A percentile compares a stretch with the other conserved stretches of the same genome.
Evolutionary conservation across 2,329 filamentous ascomycete species (phyloP).

Genomic region (Trichoderma polysporum): DNA sequence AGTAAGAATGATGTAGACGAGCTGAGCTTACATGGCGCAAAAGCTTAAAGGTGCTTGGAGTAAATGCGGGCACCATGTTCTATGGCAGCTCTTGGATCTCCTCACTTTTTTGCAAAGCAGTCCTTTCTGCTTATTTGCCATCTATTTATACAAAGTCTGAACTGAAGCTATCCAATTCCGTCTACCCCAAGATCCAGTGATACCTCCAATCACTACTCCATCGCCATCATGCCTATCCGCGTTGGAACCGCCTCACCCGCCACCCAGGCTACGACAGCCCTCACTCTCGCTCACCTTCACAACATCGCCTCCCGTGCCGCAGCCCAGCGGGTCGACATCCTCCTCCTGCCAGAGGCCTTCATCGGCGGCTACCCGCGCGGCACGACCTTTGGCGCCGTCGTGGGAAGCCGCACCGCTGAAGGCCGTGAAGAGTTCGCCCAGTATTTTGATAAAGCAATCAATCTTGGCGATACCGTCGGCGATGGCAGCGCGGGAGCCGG

Average conservation of each 20-base stretch:
- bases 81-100: not conserved
- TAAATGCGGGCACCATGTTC: not conserved
- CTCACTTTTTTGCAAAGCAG: not conserved
- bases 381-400: slow-evolving; percentile 69
- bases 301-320: slow-evolving; percentile 64
- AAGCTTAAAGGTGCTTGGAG: not conserved
- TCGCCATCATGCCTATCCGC: slow-evolving; percentile 41
- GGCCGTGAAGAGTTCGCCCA: slow-evolving; percentile 79
- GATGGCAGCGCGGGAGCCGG: slow-evolving; percentile 62
- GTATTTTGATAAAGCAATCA: slow-evolving; percentile 77
- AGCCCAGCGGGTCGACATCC: slow-evolving; percentile 56
- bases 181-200: not conserved
- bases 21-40: slow-evolving; percentile 13
- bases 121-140: not conserved
- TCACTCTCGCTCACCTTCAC: slow-evolving; percentile 67
- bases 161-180: not conserved
- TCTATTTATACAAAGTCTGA: not conserved
- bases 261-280: slow-evolving; percentile 48
- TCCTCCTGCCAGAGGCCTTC: slow-evolving; percentile 90
- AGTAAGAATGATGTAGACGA: slow-evolving; percentile 1
- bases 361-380: slow-evolving; percentile 89
- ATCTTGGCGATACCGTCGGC: slow-evolving; percentile 75
- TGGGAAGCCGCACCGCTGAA: slow-evolving; percentile 65
- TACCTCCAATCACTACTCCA: not conserved
- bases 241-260: slow-evolving; percentile 57